These are phyloP conservation scores for Plasmodium fragile DNA, from an alignment of 169 alveolate genomes.

Conservation along the genomic window DNA sequence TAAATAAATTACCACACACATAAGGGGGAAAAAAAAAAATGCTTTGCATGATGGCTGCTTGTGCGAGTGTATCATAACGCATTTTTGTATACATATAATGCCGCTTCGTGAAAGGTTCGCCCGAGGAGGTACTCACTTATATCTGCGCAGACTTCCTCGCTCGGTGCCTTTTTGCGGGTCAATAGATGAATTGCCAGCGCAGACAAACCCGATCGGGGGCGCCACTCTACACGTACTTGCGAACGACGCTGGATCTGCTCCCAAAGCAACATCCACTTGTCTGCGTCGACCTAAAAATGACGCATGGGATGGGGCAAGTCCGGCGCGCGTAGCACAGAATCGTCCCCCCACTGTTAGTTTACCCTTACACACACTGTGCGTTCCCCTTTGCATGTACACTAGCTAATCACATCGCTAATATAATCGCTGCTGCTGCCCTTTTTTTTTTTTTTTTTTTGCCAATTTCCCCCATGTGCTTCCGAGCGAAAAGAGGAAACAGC, in stretches of 20 bases:
- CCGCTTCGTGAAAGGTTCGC: background rate
- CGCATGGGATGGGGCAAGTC: background rate
- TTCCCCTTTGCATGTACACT: background rate
- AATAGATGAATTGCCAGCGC: background rate
- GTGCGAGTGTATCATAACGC: background rate
- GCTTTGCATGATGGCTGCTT: background rate
- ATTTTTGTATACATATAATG: background rate
- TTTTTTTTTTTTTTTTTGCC: background rate
- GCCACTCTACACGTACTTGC: background rate
- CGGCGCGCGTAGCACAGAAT: background rate
- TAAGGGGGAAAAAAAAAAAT: background rate
- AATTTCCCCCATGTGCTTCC: background rate
- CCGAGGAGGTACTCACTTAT: background rate
- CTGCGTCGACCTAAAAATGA: background rate
- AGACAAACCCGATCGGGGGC: background rate
- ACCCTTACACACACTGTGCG: too few relatives aligned
- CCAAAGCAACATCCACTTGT: background rate
- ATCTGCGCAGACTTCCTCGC: background rate
- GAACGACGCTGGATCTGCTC: background rate
- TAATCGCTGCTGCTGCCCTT: background rate
- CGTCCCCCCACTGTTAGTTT: background rate
- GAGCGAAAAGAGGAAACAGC: background rate
- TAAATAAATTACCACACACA: background rate
- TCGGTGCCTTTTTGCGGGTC: background rate
- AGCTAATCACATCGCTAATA: background rate